Conservation (phyloP, 2,329 filamentous ascomycete species). For the Rhynchosporium graminicola region DNA sequence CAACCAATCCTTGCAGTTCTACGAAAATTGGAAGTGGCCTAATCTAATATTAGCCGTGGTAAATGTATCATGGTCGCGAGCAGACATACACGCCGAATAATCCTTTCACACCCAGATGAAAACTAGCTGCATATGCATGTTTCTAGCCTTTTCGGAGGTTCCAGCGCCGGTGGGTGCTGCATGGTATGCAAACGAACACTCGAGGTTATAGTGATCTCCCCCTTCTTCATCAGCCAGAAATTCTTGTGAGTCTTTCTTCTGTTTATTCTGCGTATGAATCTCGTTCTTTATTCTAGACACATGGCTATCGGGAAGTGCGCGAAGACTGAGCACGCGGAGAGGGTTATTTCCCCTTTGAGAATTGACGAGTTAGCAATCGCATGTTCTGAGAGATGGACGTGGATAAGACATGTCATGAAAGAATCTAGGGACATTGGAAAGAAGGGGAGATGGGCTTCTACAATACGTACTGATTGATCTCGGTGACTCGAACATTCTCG, state of each 20-base stretch:
- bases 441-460: no score
- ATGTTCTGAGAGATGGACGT: no score
- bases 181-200: slow-evolving; percentile 89
- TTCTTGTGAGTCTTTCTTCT: slow-evolving; percentile 82
- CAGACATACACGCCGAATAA: slow-evolving; percentile 35
- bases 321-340: slow-evolving; percentile 81
- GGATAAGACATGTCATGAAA: no score
- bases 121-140: slow-evolving; percentile 95
- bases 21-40: slow-evolving; percentile 50
- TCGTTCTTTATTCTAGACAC: slow-evolving; percentile 80
- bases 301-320: slow-evolving; percentile 80
- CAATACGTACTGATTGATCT: slow-evolving; percentile 70
- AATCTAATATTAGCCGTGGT: background rate
- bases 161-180: slow-evolving; percentile 71
- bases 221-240: slow-evolving; percentile 86
- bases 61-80: background rate
- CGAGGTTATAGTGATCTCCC: slow-evolving; percentile 89
- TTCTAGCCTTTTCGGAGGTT: slow-evolving; percentile 79
- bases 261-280: slow-evolving; percentile 75
- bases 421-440: no score
- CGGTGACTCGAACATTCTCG: slow-evolving; percentile 91
- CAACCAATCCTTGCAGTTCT: slow-evolving; percentile 87
- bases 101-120: slow-evolving; percentile 71
- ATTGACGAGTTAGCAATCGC: no score
- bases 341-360: slow-evolving; percentile 70